phyloP scores from a whole-genome alignment of 805 yeast species.

The Clavispora phyllophila region DNA sequence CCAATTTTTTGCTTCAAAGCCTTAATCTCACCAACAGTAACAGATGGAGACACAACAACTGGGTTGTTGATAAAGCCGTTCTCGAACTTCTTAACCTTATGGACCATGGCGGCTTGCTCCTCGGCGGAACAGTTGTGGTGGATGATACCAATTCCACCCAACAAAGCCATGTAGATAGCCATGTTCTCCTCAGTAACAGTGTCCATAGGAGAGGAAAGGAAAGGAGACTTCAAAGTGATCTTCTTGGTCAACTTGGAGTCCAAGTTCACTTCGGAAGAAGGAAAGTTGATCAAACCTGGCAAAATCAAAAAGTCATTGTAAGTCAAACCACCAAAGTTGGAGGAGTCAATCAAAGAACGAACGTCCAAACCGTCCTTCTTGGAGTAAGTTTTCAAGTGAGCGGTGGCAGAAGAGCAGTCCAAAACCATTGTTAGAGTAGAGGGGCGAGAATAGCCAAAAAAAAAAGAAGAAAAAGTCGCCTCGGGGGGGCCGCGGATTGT shows the following conservation, averaged over 20 bases:
- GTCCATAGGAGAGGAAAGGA: constrained; percentile 98
- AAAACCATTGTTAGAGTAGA: constrained; percentile 26
- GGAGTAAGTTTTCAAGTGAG: constrained; percentile 58
- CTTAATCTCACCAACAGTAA: constrained; percentile 79
- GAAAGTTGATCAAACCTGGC: constrained; percentile 91
- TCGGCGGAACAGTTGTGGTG: constrained; percentile 97
- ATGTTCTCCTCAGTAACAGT: constrained; percentile 95
- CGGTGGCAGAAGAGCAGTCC: constrained; percentile 56
- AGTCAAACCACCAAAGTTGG: constrained; percentile 90
- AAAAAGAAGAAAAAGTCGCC: constrained; percentile 16
- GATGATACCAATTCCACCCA: constrained; percentile 98
- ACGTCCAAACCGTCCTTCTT: constrained; percentile 83
- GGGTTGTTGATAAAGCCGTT: constrained; percentile 97
- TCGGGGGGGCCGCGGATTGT: constrained; percentile 2
- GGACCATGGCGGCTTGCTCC: constrained; percentile 98
- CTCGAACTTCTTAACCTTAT: constrained; percentile 92
- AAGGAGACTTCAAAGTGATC: constrained; percentile 88
- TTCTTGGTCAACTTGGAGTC: constrained; percentile 88
- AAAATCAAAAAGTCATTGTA: constrained; percentile 93
- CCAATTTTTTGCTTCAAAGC: constrained; percentile 68
- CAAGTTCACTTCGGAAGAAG: constrained; percentile 69
- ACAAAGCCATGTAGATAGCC: constrained; percentile 98
- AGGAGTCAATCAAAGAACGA: constrained; percentile 82
- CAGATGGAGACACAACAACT: constrained; percentile 70
- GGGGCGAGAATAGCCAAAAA: constrained; percentile 41